Evolutionary conservation across 805 yeast species (phyloP), one percentile per base, ranked within the genome.

Genomic region (Metschnikowia peoriensis): DNA sequence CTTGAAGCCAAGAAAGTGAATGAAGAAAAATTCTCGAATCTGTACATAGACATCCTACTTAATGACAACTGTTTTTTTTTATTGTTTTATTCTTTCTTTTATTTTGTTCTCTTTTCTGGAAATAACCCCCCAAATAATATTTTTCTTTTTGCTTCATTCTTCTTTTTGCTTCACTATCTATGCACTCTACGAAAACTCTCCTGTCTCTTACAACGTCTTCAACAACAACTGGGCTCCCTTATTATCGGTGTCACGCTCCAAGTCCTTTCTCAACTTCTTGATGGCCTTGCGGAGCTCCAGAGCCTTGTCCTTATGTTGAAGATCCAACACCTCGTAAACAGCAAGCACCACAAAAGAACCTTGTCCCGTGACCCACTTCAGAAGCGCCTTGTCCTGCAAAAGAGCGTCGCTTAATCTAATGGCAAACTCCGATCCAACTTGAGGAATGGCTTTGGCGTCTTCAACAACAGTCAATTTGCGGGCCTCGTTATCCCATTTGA

Each of bases 291-390:
- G 63, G 58, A 88, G 82, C 32, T 70, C 66, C 53, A 79, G 72
- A 48, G 79, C 76, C 44, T 75, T 71, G 47, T 70, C 64, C 28
- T 70, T 63, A 44, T 70, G 65, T 53, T 54, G 61, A 3, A 73
- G 75, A 47, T 73, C 71, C 61, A 87, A 75, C 29, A 79, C 79
- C 70, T 93, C 97, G 60, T 77, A 80, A n/a, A 90, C 70, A 0
- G 96, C 82, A 46, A 89, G 92, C 49, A 92, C 75, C 15, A 89
- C 88, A 65, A 93, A 93, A 15, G 96, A 83, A 40, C 94, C 89
- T 55, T 81, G 81, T 43, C 77, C 75, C 29, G 64, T 51, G 42
- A 86, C 80, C 97, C 97, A 93, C 38, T 70, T 71, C 34, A 51
- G 52, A 38, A 89, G 70, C 27, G 67, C 66, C 49, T 80, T 57